Conservation (phyloP, 352 stramenopile species). For the Globisporangium emineosum region DNA sequence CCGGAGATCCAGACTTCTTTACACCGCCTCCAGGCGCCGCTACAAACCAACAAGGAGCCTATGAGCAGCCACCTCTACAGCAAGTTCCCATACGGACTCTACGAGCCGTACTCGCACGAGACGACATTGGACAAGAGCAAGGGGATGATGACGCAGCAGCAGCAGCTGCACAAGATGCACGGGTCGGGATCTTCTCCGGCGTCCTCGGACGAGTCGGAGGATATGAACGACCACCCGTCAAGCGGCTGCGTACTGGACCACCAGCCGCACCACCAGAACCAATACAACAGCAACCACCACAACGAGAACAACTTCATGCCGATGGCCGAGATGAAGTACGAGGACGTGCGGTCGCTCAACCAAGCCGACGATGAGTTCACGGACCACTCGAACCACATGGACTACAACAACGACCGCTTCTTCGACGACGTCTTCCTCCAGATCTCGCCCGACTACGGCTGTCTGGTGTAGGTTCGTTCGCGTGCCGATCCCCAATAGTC, state of each 20-base stretch:
- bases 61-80: conserved; percentile 13
- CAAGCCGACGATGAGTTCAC: conserved; percentile 48
- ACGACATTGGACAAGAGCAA: conserved; percentile 3
- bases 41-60: conserved; percentile 13
- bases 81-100: conserved; percentile 31
- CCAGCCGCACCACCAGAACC: conserved; percentile 13
- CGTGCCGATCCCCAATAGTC: neutral
- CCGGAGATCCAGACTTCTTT: conserved; percentile 17
- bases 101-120: conserved; percentile 33
- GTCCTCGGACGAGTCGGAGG: conserved; percentile 25
- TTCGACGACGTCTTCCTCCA: conserved; percentile 80
- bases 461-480: conserved; percentile 40
- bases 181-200: neutral
- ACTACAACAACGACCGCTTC: conserved; percentile 70
- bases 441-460: conserved; percentile 73
- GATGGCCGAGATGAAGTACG: conserved; percentile 43
- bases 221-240: conserved; percentile 20
- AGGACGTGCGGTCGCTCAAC: conserved; percentile 47
- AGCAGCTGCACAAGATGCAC: conserved; percentile 6
- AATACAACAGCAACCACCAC: neutral
- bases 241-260: conserved; percentile 26
- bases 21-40: conserved; percentile 18
- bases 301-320: conserved; percentile 27
- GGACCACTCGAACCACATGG: conserved; percentile 43
- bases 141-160: conserved; percentile 1